These are phyloP conservation scores for Cyclocybe cylindracea DNA, from an alignment of 768 basidiomycete species.

Conservation along the genomic window DNA sequence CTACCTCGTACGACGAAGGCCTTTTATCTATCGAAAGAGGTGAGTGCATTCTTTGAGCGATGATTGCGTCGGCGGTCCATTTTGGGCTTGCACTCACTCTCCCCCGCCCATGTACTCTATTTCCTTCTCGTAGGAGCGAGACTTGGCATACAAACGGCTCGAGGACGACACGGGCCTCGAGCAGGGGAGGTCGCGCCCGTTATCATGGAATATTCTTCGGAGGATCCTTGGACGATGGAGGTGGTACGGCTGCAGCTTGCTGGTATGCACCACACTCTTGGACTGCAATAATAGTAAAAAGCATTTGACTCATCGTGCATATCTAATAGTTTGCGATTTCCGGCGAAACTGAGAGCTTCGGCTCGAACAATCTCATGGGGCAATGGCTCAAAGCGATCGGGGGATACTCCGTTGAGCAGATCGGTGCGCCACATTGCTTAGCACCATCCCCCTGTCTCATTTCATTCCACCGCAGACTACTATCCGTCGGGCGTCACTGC, in stretches of 20 bases:
- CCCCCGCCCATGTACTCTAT: background rate
- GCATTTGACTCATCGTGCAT: background rate
- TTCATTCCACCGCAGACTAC: conserved; percentile 15
- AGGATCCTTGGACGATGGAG: conserved; percentile 61
- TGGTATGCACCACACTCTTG: conserved; percentile 37
- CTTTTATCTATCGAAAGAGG: conserved; percentile 63
- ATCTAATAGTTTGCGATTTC: conserved; percentile 58
- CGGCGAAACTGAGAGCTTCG: conserved; percentile 68
- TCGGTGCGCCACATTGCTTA: conserved; percentile 33
- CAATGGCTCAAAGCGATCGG: conserved; percentile 67
- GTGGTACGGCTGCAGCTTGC: conserved; percentile 67
- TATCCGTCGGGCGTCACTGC: conserved; percentile 69
- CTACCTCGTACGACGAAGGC: conserved; percentile 63
- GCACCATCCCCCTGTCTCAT: background rate
- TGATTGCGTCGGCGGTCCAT: background rate
- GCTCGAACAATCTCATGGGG: conserved; percentile 73
- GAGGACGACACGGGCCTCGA: conserved; percentile 28
- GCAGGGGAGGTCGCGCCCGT: conserved; percentile 40
- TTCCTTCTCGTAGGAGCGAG: conserved; percentile 47
- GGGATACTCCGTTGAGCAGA: conserved; percentile 64
- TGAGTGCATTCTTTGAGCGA: conserved; percentile 12
- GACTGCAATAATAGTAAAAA: background rate
- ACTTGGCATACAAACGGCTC: conserved; percentile 51
- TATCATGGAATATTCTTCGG: conserved; percentile 48
- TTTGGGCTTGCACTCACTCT: no score